A percentile compares a stretch with the other conserved stretches of the same genome.
Conservation (phyloP, 805 yeast genomes). For the Kluyveromyces dobzhanskii region DNA sequence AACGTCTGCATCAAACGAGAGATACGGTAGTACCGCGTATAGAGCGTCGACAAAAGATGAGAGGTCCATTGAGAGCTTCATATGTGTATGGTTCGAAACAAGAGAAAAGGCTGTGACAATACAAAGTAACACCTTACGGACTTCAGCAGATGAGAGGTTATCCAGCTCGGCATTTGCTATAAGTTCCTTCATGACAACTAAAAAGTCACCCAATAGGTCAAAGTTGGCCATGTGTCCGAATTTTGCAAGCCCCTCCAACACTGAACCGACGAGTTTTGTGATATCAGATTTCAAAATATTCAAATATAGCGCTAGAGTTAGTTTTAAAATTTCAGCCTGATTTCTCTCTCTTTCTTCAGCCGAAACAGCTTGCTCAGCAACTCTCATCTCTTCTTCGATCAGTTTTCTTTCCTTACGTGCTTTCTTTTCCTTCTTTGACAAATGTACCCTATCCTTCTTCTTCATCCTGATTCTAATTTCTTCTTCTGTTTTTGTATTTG, state of each 20-base stretch:
- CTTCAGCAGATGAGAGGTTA: conserved; percentile 38
- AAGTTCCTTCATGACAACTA: conserved; percentile 81
- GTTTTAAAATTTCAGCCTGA: conserved; percentile 77
- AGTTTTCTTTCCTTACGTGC: conserved; percentile 76
- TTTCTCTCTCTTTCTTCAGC: conserved; percentile 77
- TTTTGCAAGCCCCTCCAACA: conserved; percentile 82
- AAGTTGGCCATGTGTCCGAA: conserved; percentile 90
- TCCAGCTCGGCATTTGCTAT: conserved; percentile 45
- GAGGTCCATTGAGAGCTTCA: conserved; percentile 71
- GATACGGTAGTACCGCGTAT: conserved; percentile 57
- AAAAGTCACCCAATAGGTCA: conserved; percentile 85
- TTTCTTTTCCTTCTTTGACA: conserved; percentile 85
- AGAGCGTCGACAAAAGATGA: conserved; percentile 71
- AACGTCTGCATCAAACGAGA: conserved; percentile 72
- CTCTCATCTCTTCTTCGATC: conserved; percentile 82
- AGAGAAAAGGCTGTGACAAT: conserved; percentile 86
- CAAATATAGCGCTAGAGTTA: conserved; percentile 63
- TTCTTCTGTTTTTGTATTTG: conserved; percentile 43
- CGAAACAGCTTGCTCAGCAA: conserved; percentile 81
- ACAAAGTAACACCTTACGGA: conserved; percentile 72
- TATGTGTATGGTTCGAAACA: conserved; percentile 62
- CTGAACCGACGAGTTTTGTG: conserved; percentile 68
- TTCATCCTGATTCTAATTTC: conserved; percentile 43
- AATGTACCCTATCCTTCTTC: conserved; percentile 84
- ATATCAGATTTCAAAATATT: conserved; percentile 62